A percentile compares a stretch with the other conserved stretches of the same genome.
These are phyloP conservation scores for Trichoderma pleuroti DNA, from an alignment of 2,329 filamentous ascomycete genomes.

Conservation along the genomic window DNA sequence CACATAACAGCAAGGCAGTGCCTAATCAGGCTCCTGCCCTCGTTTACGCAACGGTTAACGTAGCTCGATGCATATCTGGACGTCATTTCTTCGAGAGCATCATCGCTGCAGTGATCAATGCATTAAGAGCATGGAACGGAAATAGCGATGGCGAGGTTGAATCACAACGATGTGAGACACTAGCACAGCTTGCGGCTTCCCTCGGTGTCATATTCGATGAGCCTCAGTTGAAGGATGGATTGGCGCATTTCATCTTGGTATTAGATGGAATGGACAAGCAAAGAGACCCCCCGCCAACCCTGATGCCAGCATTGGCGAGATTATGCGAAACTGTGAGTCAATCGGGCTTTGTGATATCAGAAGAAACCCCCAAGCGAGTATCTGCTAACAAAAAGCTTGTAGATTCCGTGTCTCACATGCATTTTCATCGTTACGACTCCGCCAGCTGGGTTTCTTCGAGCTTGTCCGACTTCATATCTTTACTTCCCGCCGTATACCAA, in stretches of 20 bases:
- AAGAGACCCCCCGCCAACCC: constrained; percentile 71
- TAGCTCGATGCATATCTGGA: constrained; percentile 72
- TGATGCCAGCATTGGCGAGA: constrained; percentile 76
- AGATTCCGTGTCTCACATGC: constrained; percentile 77
- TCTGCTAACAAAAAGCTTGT: neutral
- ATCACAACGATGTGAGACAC: constrained; percentile 69
- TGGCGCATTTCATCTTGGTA: constrained; percentile 71
- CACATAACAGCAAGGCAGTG: constrained; percentile 19
- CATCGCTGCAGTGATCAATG: constrained; percentile 54
- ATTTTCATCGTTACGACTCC: constrained; percentile 75
- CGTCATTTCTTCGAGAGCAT: constrained; percentile 74
- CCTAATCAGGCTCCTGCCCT: constrained; percentile 33
- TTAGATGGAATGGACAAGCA: constrained; percentile 86
- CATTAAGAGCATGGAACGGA: constrained; percentile 36
- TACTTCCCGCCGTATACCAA: constrained; percentile 84
- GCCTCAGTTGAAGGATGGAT: constrained; percentile 31
- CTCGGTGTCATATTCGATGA: constrained; percentile 61
- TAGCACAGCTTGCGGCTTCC: constrained; percentile 72
- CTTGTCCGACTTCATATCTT: constrained; percentile 68
- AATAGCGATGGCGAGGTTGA: neutral
- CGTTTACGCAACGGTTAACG: constrained; percentile 61
- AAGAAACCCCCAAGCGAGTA: neutral
- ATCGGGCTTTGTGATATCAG: neutral
- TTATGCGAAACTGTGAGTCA: constrained; percentile 71
- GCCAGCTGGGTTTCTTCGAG: constrained; percentile 64